phyloP scores from a whole-genome alignment of 2,329 filamentous ascomycete genomes.

The Penicillium sp. region DNA sequence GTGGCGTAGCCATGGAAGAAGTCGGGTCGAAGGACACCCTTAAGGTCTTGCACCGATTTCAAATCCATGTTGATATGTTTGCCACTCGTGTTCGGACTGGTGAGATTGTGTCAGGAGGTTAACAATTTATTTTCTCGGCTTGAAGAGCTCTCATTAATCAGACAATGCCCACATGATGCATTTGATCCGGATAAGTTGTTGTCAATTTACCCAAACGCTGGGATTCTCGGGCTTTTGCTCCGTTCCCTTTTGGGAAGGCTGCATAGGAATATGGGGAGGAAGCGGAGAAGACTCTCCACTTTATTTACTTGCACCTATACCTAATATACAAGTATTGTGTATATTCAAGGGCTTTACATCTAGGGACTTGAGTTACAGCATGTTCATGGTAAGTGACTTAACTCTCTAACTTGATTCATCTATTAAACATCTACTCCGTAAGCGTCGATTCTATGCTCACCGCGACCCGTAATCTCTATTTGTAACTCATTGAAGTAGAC shows the following conservation, averaged over 20 bases:
- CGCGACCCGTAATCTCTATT: conserved; percentile 15
- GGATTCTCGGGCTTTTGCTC: conserved; percentile 7
- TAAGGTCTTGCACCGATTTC: conserved; percentile 28
- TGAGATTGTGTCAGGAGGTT: neutral
- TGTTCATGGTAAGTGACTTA: neutral
- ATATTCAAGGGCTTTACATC: no score
- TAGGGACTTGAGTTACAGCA: neutral
- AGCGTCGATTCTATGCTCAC: conserved; percentile 5
- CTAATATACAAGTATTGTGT: no score
- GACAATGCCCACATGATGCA: neutral
- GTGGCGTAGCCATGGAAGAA: conserved; percentile 34
- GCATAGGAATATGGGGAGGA: neutral
- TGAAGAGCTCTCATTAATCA: neutral
- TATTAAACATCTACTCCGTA: neutral
- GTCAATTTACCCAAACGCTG: conserved; percentile 8
- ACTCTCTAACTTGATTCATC: neutral
- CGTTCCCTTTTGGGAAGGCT: conserved; percentile 13
- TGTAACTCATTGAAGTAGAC: conserved; percentile 20
- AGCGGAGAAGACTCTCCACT: neutral
- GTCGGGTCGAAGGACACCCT: conserved; percentile 25
- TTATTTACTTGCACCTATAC: neutral
- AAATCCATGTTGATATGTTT: conserved; percentile 25
- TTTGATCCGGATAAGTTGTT: neutral
- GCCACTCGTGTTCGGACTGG: neutral
- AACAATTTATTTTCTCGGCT: neutral